Evolutionary conservation across 805 yeast genomes (phyloP), one percentile per base, ranked within the genome.

Genomic region (Ogataea trehalophila): DNA sequence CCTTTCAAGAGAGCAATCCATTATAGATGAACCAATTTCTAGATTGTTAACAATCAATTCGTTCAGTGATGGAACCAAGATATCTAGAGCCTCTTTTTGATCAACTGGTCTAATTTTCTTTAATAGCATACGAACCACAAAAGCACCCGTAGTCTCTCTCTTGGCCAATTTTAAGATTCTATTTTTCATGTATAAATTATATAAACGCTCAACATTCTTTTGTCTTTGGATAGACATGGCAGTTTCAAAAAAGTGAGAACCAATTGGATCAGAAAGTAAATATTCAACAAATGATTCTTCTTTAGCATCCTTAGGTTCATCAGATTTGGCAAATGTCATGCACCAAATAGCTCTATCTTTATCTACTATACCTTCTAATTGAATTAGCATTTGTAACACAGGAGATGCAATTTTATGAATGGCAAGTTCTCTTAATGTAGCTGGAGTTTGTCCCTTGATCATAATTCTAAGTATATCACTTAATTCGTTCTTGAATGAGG

Each of bases 361-460:
- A 60, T 85, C 90, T 40, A 82, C 83, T 33, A 85, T 73, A 53
- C 95, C 94, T 67, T 90, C 97, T 15, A 87, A 77, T 58, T 85
- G 87, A 38, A 91, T 73, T 9, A 87, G 61, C 44, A 90, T 69
- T 67, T 89, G 96, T 15, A 88, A 61, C 2, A 91, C 95, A 0
- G 98, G 97, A 0, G 97, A 89, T 0, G 95, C 88, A 41, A 88
- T 70, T 43, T 86, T 80, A 57, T 90, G 85, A 43, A 88, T 80
- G 14, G 96, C 84, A 45, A 82, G 68, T 50, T 83, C 89, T 59
- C 98, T 77, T 41, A 87, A 45, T 6, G 58, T 76, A 35, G 73
- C 69, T 17, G 74, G 72, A 11, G 75, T 65, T 42, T 73, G 62
- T 18, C 64, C 62, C 34, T 62, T 54, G 49, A 71, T 59, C 16